These are phyloP conservation scores for Pseudohalonectria lignicola DNA, from an alignment of 2,329 filamentous ascomycete species.

Conservation along the genomic window DNA sequence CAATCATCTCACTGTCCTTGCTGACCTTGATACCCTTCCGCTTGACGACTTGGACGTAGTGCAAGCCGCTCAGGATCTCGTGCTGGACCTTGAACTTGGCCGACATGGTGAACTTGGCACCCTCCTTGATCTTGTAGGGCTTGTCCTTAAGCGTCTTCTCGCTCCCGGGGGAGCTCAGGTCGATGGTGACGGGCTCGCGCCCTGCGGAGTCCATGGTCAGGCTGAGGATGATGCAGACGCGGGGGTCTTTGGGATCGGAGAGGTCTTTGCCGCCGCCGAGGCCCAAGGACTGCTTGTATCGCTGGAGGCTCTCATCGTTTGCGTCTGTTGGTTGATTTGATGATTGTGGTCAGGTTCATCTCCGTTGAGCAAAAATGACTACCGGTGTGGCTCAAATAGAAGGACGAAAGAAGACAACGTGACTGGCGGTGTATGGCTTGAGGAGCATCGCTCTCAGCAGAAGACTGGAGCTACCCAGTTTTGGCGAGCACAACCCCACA, in stretches of 20 bases:
- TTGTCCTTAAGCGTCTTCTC: slow-evolving; percentile 74
- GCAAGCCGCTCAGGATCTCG: slow-evolving; percentile 86
- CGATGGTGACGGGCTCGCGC: slow-evolving; percentile 76
- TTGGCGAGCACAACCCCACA: too few relatives aligned
- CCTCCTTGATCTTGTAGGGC: slow-evolving; percentile 97
- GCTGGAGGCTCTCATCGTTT: slow-evolving; percentile 85
- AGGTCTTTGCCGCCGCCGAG: slow-evolving; percentile 64
- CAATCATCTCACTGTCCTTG: slow-evolving; percentile 98
- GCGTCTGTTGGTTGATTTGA: slow-evolving; percentile 41
- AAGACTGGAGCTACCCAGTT: too few relatives aligned
- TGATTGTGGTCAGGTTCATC: too few relatives aligned
- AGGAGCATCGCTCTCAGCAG: too few relatives aligned
- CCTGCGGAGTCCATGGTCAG: slow-evolving; percentile 81
- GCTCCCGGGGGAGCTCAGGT: slow-evolving; percentile 64
- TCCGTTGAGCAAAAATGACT: neutral
- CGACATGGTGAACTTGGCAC: slow-evolving; percentile 86
- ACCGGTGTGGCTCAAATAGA: too few relatives aligned
- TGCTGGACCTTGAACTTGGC: slow-evolving; percentile 93
- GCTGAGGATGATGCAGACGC: slow-evolving; percentile 86
- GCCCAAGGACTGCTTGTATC: slow-evolving; percentile 95
- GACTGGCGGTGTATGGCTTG: too few relatives aligned
- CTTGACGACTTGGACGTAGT: slow-evolving; percentile 93
- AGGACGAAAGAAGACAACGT: too few relatives aligned
- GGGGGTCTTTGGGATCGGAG: slow-evolving; percentile 68
- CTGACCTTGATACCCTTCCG: slow-evolving; percentile 75